phyloP scores from a whole-genome alignment of 2,329 filamentous ascomycete genomes.

The Venturia nashicola region DNA sequence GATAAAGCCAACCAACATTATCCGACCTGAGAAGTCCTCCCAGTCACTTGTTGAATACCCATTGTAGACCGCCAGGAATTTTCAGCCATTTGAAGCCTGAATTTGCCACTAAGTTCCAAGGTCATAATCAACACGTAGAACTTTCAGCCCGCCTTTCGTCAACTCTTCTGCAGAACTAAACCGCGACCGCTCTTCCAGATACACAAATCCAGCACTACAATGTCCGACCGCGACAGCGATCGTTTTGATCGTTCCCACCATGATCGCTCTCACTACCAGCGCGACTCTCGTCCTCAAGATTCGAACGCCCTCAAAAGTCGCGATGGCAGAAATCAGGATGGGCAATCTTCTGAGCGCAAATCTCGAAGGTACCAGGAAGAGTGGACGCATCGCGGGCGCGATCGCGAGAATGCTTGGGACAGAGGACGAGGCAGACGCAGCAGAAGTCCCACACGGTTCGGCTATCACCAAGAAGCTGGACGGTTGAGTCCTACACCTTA shows the following conservation, averaged over 20 bases:
- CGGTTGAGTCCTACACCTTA: neutral
- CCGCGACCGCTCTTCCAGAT: neutral
- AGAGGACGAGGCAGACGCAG: neutral
- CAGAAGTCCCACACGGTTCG: neutral
- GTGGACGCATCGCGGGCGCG: neutral
- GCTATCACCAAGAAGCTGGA: neutral
- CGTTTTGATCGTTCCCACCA: too few relatives aligned
- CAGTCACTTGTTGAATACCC: too few relatives aligned
- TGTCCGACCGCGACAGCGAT: neutral
- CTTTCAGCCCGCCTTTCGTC: neutral
- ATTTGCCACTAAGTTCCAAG: neutral
- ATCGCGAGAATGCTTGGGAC: neutral
- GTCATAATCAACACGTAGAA: neutral
- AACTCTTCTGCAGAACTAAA: neutral
- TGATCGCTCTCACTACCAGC: neutral
- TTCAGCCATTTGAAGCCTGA: neutral
- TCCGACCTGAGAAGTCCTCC: neutral
- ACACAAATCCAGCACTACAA: neutral
- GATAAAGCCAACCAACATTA: neutral
- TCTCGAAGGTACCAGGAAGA: neutral
- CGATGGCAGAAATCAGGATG: neutral
- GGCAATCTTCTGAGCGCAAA: neutral
- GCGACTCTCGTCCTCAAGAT: neutral
- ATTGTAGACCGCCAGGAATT: neutral
- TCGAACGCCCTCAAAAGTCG: neutral